Evolutionary conservation across 2,329 filamentous ascomycete genomes (phyloP).

Genomic region (Talaromyces funiculosus): DNA sequence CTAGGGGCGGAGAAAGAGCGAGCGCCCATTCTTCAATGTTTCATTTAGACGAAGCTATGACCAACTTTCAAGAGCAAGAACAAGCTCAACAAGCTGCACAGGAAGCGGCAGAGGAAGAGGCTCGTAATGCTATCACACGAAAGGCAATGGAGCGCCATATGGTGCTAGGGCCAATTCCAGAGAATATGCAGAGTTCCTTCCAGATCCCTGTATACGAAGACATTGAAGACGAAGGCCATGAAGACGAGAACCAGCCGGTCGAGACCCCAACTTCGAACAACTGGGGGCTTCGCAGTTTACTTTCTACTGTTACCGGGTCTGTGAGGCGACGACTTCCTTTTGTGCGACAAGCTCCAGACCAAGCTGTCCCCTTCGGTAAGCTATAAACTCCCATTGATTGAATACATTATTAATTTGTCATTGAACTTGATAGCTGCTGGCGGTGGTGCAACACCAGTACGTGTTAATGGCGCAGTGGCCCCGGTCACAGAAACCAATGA

Average conservation of each 20-base stretch:
- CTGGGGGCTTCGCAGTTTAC: conserved; percentile 10
- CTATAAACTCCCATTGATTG: background rate
- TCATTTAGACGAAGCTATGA: conserved; percentile 7
- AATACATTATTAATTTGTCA: background rate
- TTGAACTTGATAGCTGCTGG: conserved; percentile 6
- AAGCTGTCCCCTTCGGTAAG: conserved; percentile 14
- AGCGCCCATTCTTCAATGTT: conserved; percentile 1
- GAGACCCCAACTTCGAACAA: conserved; percentile 6
- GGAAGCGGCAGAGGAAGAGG: conserved; percentile 4
- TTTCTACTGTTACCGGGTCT: conserved; percentile 4
- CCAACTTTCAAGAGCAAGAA: conserved; percentile 4
- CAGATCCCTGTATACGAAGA: background rate
- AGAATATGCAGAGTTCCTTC: background rate
- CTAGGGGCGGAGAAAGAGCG: background rate
- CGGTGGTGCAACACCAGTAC: background rate
- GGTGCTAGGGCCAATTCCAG: conserved; percentile 6
- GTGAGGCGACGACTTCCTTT: conserved; percentile 12
- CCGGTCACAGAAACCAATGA: background rate
- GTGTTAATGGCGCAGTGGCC: background rate
- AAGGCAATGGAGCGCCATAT: conserved; percentile 10
- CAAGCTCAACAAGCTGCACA: conserved; percentile 1
- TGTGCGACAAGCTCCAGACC: conserved; percentile 3
- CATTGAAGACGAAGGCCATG: background rate
- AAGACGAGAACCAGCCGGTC: background rate
- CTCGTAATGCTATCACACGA: conserved; percentile 4